phyloP scores from a whole-genome alignment of 202 grass and related monocot genomes.

The Schoenoplectus tabernaemontani region DNA sequence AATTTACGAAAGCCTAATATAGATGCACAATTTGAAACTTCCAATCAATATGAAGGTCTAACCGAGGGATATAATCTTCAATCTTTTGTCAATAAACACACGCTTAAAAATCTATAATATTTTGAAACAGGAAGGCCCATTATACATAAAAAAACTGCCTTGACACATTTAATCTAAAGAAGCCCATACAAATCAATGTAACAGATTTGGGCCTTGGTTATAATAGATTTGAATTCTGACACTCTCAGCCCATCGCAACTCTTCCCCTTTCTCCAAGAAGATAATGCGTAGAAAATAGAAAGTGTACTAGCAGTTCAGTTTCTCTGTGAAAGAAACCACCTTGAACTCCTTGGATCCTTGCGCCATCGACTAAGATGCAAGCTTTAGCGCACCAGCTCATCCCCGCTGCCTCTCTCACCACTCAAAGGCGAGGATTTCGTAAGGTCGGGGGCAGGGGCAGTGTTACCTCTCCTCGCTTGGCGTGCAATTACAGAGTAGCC shows the following conservation, averaged over 20 bases:
- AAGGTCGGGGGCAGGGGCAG: background rate
- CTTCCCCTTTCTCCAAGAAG: background rate
- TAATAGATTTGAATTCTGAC: background rate
- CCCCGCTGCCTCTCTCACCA: conserved; percentile 11
- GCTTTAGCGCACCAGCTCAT: conserved; percentile 29
- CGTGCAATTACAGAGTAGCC: conserved; percentile 21
- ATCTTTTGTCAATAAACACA: too few relatives aligned
- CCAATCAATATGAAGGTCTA: too few relatives aligned
- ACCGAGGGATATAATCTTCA: too few relatives aligned
- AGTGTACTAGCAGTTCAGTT: background rate
- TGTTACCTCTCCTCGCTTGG: background rate
- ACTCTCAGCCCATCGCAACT: background rate
- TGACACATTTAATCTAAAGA: background rate
- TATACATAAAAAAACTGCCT: background rate
- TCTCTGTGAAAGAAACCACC: background rate
- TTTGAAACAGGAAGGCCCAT: background rate
- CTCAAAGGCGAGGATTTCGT: conserved; percentile 3
- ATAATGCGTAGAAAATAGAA: background rate
- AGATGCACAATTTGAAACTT: background rate
- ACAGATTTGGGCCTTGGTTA: background rate
- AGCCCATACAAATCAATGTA: background rate
- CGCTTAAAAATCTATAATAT: background rate
- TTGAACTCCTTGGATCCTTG: background rate
- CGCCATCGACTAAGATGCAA: conserved; percentile 31
- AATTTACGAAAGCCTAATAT: background rate